Evolutionary conservation across 148 eudicot species (phyloP).

Genomic region (Polygonum maritimum): DNA sequence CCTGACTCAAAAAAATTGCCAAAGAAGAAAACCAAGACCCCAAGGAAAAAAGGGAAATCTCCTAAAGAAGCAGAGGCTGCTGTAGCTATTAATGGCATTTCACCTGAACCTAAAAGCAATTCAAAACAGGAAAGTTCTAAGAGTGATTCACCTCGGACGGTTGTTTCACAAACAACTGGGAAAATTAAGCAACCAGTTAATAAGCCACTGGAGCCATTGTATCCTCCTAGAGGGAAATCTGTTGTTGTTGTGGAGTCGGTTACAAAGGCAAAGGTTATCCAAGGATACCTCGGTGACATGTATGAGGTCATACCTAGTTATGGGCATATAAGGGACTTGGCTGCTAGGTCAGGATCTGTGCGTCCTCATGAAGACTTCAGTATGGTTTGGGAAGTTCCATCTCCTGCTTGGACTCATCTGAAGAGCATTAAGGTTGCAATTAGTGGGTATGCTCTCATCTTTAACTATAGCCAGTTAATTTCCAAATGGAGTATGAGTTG

Average conservation of each 20-base stretch:
- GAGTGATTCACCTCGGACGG: conserved; percentile 19
- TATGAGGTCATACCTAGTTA: conserved; percentile 92
- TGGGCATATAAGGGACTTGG: conserved; percentile 98
- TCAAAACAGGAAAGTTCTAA: conserved; percentile 19
- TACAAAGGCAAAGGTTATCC: conserved; percentile 93
- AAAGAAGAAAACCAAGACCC: conserved; percentile 23
- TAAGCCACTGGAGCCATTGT: conserved; percentile 34
- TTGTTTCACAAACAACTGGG: conserved; percentile 18
- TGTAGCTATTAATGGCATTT: conserved; percentile 21
- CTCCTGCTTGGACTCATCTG: conserved; percentile 95
- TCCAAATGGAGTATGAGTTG: neutral
- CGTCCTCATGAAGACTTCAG: conserved; percentile 93
- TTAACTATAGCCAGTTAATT: neutral
- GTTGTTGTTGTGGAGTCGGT: conserved; percentile 87
- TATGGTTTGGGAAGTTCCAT: conserved; percentile 98
- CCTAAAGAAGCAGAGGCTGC: conserved; percentile 20
- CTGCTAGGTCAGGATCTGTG: conserved; percentile 92
- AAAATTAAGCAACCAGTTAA: conserved; percentile 29
- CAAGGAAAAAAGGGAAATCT: conserved; percentile 32
- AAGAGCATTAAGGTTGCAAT: conserved; percentile 89
- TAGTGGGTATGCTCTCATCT: conserved; percentile 47
- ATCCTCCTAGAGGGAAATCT: conserved; percentile 76
- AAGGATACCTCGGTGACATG: conserved; percentile 94
- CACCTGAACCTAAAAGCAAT: conserved; percentile 15
- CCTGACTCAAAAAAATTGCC: conserved; percentile 22